Conservation (phyloP, 2,329 filamentous ascomycete species). For the Colletotrichum brevisporum region DNA sequence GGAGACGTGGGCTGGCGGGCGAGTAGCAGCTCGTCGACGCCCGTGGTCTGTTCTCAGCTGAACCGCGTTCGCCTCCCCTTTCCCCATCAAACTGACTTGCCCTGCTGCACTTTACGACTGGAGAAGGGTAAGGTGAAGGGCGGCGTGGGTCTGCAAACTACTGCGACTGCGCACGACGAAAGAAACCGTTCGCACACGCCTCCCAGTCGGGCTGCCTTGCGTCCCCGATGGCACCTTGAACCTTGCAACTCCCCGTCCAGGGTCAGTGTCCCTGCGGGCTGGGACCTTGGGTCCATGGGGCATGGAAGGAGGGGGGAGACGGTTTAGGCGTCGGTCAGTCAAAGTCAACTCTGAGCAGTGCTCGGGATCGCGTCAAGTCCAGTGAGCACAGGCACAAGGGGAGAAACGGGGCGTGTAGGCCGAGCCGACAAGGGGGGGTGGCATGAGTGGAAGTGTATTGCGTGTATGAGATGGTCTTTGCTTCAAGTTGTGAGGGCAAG, state of each 20-base stretch:
- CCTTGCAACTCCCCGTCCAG: slow-evolving; percentile 21
- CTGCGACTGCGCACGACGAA: background rate
- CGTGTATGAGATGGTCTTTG: slow-evolving; percentile 13
- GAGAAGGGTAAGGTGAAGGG: no score
- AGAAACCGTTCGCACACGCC: background rate
- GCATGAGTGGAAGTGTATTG: background rate
- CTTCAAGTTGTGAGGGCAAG: background rate
- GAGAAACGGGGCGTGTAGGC: slow-evolving; percentile 8
- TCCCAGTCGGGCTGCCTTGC: slow-evolving; percentile 26
- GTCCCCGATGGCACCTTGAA: slow-evolving; percentile 30
- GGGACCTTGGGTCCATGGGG: slow-evolving; percentile 14
- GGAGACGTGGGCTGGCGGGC: slow-evolving; percentile 3
- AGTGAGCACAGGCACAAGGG: slow-evolving; percentile 19
- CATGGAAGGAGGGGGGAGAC: background rate
- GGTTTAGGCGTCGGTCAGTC: slow-evolving; percentile 22
- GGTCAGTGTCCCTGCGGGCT: slow-evolving; percentile 34
- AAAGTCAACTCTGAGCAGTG: slow-evolving; percentile 35
- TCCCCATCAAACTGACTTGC: background rate
- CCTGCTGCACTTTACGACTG: no score
- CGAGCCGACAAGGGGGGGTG: background rate
- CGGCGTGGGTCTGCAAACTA: background rate
- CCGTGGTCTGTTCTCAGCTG: slow-evolving; percentile 37
- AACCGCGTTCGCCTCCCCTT: slow-evolving; percentile 21
- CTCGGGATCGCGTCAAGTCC: slow-evolving; percentile 34
- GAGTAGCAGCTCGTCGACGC: slow-evolving; percentile 17